Percentiles rank a stretch among this genome's conserved stretches.
Evolutionary conservation across 1,284 basidiomycete genomes (phyloP).

Genomic region (Amylostereum areolatum): DNA sequence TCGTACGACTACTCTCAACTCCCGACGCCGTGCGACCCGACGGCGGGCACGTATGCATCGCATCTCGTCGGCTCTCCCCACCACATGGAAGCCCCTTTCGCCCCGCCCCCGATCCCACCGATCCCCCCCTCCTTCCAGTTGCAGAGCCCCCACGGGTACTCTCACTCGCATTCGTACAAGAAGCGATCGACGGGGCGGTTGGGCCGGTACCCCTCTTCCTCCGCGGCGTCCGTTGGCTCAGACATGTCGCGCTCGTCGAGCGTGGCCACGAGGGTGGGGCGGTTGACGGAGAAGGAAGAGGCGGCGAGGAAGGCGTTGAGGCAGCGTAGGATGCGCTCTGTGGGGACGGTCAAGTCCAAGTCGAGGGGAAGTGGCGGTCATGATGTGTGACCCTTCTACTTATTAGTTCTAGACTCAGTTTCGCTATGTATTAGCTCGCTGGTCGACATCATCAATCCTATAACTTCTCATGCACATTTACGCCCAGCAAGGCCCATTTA

Average conservation of each 20-base stretch:
- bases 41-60: neutral
- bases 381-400: neutral
- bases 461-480: neutral
- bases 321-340: constrained; percentile 25
- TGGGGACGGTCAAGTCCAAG: constrained; percentile 6
- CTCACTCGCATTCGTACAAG: constrained; percentile 12
- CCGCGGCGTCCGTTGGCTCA: constrained; percentile 25
- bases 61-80: neutral
- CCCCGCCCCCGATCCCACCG: constrained; percentile 17
- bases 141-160: constrained; percentile 1
- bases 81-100: neutral
- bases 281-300: constrained; percentile 27
- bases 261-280: constrained; percentile 13
- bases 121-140: constrained; percentile 7
- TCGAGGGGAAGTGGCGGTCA: neutral
- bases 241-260: constrained; percentile 24
- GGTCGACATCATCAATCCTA: neutral
- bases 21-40: neutral
- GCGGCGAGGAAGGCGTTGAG: constrained; percentile 28
- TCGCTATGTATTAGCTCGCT: neutral
- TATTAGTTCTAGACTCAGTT: neutral
- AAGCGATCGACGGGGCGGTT: constrained; percentile 18
- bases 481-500: neutral
- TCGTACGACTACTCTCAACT: constrained; percentile 1
- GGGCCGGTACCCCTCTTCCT: constrained; percentile 25